These are phyloP conservation scores for Alternaria sp. DNA, from an alignment of 2,329 filamentous ascomycete genomes.

Conservation along the genomic window DNA sequence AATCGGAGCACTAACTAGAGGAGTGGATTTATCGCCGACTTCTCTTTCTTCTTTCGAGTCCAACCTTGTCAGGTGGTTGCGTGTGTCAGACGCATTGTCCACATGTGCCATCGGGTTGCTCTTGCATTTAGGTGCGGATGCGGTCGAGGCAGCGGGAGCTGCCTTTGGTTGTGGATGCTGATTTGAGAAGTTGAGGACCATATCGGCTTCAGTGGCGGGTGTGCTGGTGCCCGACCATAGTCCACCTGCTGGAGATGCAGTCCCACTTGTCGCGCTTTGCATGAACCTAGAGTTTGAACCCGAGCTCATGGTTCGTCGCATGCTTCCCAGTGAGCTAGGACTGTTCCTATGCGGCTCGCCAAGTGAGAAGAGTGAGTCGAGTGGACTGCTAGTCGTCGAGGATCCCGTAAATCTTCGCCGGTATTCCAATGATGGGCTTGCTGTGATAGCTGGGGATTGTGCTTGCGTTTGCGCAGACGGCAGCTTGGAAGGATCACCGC, in stretches of 20 bases:
- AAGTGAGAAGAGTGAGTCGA: conserved; percentile 42
- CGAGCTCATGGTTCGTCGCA: conserved; percentile 51
- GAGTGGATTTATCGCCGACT: conserved; percentile 43
- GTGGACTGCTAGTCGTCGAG: conserved; percentile 34
- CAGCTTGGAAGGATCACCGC: conserved; percentile 53
- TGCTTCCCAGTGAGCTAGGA: conserved; percentile 53
- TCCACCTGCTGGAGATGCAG: conserved; percentile 41
- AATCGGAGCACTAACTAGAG: conserved; percentile 34
- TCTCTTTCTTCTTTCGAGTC: conserved; percentile 43
- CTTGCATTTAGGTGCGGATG: neutral
- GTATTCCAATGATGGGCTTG: conserved; percentile 39
- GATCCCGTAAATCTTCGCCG: conserved; percentile 36
- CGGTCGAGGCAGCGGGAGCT: conserved; percentile 19
- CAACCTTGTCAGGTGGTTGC: conserved; percentile 19
- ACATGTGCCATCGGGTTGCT: conserved; percentile 16
- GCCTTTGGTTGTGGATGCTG: conserved; percentile 33
- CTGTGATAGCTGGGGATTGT: conserved; percentile 42
- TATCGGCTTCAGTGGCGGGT: conserved; percentile 37
- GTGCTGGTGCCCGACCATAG: conserved; percentile 52
- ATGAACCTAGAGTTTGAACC: conserved; percentile 38
- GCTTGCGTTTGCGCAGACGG: conserved; percentile 28
- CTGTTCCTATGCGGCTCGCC: conserved; percentile 43
- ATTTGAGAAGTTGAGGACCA: conserved; percentile 46
- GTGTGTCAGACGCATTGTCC: conserved; percentile 18
- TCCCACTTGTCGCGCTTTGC: conserved; percentile 30